Base-by-base conservation (phyloP, 345 rosid genomes). In the Salix brachista region DNA sequence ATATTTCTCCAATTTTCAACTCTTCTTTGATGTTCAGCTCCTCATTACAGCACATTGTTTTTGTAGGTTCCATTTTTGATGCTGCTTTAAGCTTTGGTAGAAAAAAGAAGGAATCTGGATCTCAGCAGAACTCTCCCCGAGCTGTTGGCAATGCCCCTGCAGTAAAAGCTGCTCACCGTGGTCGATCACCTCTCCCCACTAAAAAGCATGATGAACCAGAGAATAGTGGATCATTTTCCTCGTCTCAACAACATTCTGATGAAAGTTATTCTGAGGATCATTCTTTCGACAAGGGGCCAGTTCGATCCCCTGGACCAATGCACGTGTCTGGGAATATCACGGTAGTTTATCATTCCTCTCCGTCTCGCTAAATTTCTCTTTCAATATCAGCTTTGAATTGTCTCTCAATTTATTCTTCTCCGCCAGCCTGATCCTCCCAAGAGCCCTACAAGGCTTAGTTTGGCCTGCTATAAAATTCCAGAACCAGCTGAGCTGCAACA, bases 51-150 rank as follows among this genome's bases (percentile, higher is more conserved):
- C 42, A 18, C 7, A 5, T 60, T 73, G 52, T 70, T 46, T 10
- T 83, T 66, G 72, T 85, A 88, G 97, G 86, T 65, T 88, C 92
- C 80, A 65, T 80, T 68, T 83, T 85, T 75, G 87, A 83, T 46
- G 77, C 81, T 69, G 74, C 94, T 52, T 81, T 85, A 69, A 91
- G 94, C 88, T 86, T 90, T 72, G 90, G 91, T 74, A 83, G 85
- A 83, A 89, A 84, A 74, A 86, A 91, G 88, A 89, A 88, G 69
- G 89, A 81, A 80, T 50, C 88, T n/a, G 69, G 81, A 62, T 80
- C 90, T 72, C 86, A 77, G 73, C 84, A 87, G 32, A 78, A 11
- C 42, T 72, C 98, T 21, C 86, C 91, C 56, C 81, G 62, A 76
- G 75, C 76, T 11, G 58, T 32, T 72, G 82, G 77, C 71, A 86